Base-by-base conservation (phyloP, 768 basidiomycete species). In the Kwoniella botswanensis region DNA sequence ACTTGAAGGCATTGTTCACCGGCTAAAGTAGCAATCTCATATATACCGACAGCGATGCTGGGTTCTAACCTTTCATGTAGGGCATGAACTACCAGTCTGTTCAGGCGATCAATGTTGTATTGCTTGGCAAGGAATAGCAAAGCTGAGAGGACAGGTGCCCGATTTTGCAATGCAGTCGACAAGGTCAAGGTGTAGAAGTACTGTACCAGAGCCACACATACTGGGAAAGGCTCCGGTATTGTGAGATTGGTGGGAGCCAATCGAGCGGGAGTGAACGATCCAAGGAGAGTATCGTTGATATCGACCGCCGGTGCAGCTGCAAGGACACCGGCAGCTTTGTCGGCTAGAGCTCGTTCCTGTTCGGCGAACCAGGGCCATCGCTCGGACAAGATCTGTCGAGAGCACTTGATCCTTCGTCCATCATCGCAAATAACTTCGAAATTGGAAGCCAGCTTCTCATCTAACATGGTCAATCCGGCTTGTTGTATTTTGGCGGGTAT, bases 391-490 rank as follows among this genome's bases (percentile, higher is more conserved):
- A 93, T 81, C 80, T 88, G 90, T 58, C 93, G 87, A 24, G 93
- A 94, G 81, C 93, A 94, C 62, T 87, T 85, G 71, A 99, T 88
- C 74, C 88, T 88, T 65, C 92, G 87, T 2, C 93, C 93, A 82
- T 98, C 96, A 74, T 95, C 93, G 79, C 93, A 95, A 15, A 96
- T 85, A 69, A 99, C 87, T 78, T 95, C 93, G 75, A 98, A 98
- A 84, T 99, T 96, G 1, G 92, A 88, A n/a, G 91, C 85, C 21
- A 90, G 85, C 41, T 86, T 86, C 81, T 94, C 92, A 79, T 94
- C 93, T 18, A 98, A 86, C 59, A 91, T 90, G 15, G 89, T 88
- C 26, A 98, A 87, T 15, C 93, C 94, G 64, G 95, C 86, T 80
- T 92, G 90, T 81, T 95, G 93, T 87, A 92, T 90, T 1, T 87